Percentiles rank a stretch among this genome's conserved stretches.
phyloP scores from a whole-genome alignment of 192 early-diverging fungal genomes.

The Gaertneriomyces sp. region DNA sequence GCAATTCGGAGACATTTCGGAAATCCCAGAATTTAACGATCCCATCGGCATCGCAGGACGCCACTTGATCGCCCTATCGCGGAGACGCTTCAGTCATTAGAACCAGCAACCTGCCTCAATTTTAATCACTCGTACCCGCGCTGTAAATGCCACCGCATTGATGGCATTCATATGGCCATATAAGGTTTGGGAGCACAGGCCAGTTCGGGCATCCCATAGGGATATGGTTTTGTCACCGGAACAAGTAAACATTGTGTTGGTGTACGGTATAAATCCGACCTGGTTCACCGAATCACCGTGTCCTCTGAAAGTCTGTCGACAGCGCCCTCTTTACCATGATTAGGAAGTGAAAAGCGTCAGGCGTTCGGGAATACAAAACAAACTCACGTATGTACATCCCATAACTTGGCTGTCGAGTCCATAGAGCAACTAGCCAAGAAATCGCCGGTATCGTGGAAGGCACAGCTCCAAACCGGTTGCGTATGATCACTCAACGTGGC shows the following conservation, averaged over 20 bases:
- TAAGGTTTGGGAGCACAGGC: slow-evolving; percentile 48
- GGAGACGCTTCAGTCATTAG: background rate
- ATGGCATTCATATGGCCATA: slow-evolving; percentile 54
- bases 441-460: slow-evolving; percentile 56
- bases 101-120: background rate
- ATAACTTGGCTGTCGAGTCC: slow-evolving; percentile 58
- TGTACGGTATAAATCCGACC: slow-evolving; percentile 51
- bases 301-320: slow-evolving; percentile 53
- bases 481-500: slow-evolving; percentile 51
- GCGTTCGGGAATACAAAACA: background rate
- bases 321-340: slow-evolving; percentile 36
- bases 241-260: slow-evolving; percentile 51
- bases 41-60: slow-evolving; percentile 50
- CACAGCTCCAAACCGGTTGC: slow-evolving; percentile 55
- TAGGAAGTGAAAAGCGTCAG: background rate
- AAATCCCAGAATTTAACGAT: slow-evolving; percentile 55
- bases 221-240: slow-evolving; percentile 56
- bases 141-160: slow-evolving; percentile 40
- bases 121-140: slow-evolving; percentile 17
- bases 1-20: slow-evolving; percentile 40
- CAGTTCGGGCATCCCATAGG: slow-evolving; percentile 54
- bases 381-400: slow-evolving; percentile 53
- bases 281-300: slow-evolving; percentile 57
- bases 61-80: slow-evolving; percentile 41
- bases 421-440: slow-evolving; percentile 46